Base-by-base conservation (phyloP, 305 asterid species). In the Coffea humblotiana region DNA sequence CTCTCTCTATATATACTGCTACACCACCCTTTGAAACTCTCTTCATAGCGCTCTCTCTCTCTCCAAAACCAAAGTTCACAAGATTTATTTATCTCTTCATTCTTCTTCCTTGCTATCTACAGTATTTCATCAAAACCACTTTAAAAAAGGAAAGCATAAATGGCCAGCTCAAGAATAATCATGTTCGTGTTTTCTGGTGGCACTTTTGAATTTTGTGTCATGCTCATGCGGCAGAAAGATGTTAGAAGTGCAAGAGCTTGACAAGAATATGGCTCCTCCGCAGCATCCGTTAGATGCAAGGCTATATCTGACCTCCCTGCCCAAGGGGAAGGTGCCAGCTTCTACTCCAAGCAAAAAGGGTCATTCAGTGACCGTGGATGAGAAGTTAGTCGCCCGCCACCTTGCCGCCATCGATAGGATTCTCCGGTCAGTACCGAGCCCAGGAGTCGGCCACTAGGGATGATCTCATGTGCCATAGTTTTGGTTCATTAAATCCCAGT, bases 391-490 rank as follows among this genome's bases (percentile, higher is more conserved):
- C 13, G 71, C 79, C 71, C 80, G 81, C 71, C 87, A 83, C 47
- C 85, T 83, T 12, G 54, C 75, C 9, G 85, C 60, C 37, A 27
- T 72, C 32, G 87, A 86, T 21, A 75, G 87, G 76, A 61, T 79
- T 69, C 87, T 86, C 82, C 82, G 82, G 73, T 86, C 89, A 2
- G 89, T 86, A 40, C 89, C 89, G 2, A 86, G 89, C 79, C 89
- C 89, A 47, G 87, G 87, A 37, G 78, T 79, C 2, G 89, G 89
- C 72, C 80, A 86, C 64, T 83, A 74, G 40, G 43, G 43, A 37
- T 63, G n/a, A 71, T 35, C 16, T 29, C 64, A 4, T 45, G 23
- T 9, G 37, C 68, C 29, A 35, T 23, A 48, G 60, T 35, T 63
- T 58, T 66, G 4, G 69, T 64, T 32, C 54, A 13, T 63, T 71